Evolutionary conservation across 768 basidiomycete species (phyloP), one percentile per base, ranked within the genome.

Genomic region (Hypsizygus marmoreus): DNA sequence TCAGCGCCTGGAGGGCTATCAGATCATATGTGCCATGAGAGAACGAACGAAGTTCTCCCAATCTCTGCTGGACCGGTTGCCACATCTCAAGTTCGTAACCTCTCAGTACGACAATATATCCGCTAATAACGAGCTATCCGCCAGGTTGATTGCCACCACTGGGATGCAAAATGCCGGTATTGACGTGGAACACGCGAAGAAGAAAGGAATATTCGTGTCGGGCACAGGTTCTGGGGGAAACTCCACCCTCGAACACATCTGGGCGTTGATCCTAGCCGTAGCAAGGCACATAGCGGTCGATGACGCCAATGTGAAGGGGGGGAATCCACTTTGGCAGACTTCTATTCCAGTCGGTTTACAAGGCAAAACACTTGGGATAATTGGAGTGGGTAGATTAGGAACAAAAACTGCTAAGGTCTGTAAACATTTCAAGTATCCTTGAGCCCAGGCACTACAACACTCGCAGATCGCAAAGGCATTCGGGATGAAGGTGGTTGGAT

Each of bases 1-100:
- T 7, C 55, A 71, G 30, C 69, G 80, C 41, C 68, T 86, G 31
- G 54, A 70, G 36, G 67, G 72, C 1, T 84, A 79, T 59, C 61
- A 77, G 4, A 73, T 88, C 32, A 69, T 86, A 16, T 80, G 79
- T 57, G 72, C 82, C 3, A 86, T 86, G 83, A 69, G 84, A 40
- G 85, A 86, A 53, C 68, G 85, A 23, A 86, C 84, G 0, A 78
- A 75, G 45, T 77, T 88, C 56, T 58, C 70, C 6, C 59, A 66
- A 5, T 64, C 72, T 1, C 51, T 84, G 8, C 57, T 88, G 33
- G 75, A 75, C 42, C 68, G 70, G 33, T 67, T 88, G 25, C 83
- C 83, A 6, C 80, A 80, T 37, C 70, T 88, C 33, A 73, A 70
- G 66, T 73, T 26, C 23, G 67, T 42, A 5, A 12, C n/a, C n/a